Percentiles rank a stretch among this genome's conserved stretches.
Evolutionary conservation across 202 grass and related monocot genomes (phyloP).

Genomic region (Carex arenaria): DNA sequence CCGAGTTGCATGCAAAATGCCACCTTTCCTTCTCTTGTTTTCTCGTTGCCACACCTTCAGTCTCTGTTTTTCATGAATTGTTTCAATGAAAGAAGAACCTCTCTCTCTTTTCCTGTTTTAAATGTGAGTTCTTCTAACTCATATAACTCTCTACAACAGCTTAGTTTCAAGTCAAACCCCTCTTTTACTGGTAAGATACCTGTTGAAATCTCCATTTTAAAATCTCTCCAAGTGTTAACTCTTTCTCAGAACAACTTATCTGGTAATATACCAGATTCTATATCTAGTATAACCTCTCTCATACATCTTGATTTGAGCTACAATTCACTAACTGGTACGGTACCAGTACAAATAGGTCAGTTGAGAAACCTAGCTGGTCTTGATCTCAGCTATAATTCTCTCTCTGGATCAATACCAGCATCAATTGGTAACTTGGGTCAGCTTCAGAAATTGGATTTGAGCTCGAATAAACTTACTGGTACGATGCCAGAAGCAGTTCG

Average conservation of each 20-base stretch:
- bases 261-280: slow-evolving; percentile 35
- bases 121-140: slow-evolving; percentile 29
- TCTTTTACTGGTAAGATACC: slow-evolving; percentile 60
- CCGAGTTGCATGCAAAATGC: slow-evolving; percentile 60
- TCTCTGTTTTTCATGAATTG: slow-evolving; percentile 90
- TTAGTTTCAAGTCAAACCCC: slow-evolving; percentile 72
- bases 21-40: slow-evolving; percentile 50
- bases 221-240: slow-evolving; percentile 78
- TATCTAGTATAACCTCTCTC: slow-evolving; percentile 43
- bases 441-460: slow-evolving; percentile 92
- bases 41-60: slow-evolving; percentile 52
- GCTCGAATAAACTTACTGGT: slow-evolving; percentile 71
- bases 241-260: slow-evolving; percentile 73
- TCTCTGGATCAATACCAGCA: slow-evolving; percentile 53
- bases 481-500: slow-evolving; percentile 38
- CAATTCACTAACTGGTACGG: slow-evolving; percentile 50
- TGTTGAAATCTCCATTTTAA: slow-evolving; percentile 30
- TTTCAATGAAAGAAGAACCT: slow-evolving; percentile 49
- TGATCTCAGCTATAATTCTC: slow-evolving; percentile 82
- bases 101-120: slow-evolving; percentile 32
- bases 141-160: slow-evolving; percentile 54
- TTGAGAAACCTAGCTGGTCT: slow-evolving; percentile 45
- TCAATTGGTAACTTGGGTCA: slow-evolving; percentile 56
- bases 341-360: slow-evolving; percentile 49
- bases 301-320: slow-evolving; percentile 96